Conservation (phyloP, 495 filamentous ascomycete genomes). For the Lasiosphaeria hispida region DNA sequence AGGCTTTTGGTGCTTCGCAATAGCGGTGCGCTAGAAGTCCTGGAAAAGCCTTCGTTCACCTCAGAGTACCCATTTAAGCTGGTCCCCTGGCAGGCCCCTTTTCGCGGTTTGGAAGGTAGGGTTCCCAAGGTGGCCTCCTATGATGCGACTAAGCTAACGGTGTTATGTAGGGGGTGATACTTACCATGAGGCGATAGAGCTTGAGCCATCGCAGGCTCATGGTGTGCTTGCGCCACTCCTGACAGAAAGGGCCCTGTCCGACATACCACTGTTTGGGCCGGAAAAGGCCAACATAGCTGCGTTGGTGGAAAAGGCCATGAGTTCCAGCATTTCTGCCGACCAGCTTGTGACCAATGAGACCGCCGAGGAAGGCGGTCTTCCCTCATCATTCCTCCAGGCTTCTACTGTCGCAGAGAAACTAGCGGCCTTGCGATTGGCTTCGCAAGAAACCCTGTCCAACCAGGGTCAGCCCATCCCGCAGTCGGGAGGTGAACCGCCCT, state of each 20-base stretch:
- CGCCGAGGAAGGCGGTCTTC: constrained; percentile 22
- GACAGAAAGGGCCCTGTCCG: constrained; percentile 40
- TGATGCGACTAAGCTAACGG: constrained; percentile 12
- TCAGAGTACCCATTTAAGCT: constrained; percentile 49
- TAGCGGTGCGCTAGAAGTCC: constrained; percentile 63
- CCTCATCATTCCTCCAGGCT: constrained; percentile 29
- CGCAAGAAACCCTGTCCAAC: constrained; percentile 15
- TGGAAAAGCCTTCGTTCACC: constrained; percentile 59
- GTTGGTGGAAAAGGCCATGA: constrained; percentile 35
- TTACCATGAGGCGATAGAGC: constrained; percentile 46
- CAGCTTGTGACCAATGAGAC: constrained; percentile 28
- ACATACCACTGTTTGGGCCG: constrained; percentile 45
- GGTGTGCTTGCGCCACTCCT: constrained; percentile 44
- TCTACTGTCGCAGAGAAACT: constrained; percentile 41
- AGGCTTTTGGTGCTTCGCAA: constrained; percentile 66
- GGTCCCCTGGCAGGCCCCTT: constrained; percentile 45
- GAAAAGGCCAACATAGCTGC: constrained; percentile 31
- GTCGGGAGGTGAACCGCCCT: constrained; percentile 22
- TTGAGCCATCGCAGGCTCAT: constrained; percentile 42
- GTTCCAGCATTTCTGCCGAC: constrained; percentile 13
- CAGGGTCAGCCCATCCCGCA: not conserved
- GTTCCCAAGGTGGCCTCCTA: constrained; percentile 1
- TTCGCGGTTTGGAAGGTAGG: constrained; percentile 46
- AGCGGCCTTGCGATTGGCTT: constrained; percentile 33
- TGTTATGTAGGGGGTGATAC: constrained; percentile 34